A percentile compares a stretch with the other conserved stretches of the same genome.
Evolutionary conservation across 306 rosid genomes (phyloP).

Genomic region (Dalbergia cultrata): DNA sequence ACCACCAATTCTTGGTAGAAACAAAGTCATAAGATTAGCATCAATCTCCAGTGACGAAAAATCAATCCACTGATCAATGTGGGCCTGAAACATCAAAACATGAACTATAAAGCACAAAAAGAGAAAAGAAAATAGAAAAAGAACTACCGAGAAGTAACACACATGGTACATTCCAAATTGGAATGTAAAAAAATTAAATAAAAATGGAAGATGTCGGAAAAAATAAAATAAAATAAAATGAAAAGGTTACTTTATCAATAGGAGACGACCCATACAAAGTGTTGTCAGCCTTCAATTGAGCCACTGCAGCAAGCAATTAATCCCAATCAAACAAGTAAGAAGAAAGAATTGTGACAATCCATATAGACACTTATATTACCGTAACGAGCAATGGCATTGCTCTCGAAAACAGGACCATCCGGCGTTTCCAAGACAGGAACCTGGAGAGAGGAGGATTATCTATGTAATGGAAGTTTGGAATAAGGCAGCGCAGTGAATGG

Average conservation of each 20-base stretch:
- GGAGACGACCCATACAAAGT: conserved; percentile 67
- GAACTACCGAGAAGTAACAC: background rate
- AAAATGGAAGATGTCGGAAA: background rate
- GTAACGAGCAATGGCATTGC: conserved; percentile 88
- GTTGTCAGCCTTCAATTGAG: conserved; percentile 63
- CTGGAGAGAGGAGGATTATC: conserved; percentile 34
- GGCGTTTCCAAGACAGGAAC: conserved; percentile 83
- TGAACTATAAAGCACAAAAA: background rate
- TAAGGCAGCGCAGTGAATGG: background rate
- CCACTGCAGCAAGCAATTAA: conserved; percentile 56
- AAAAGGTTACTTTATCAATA: conserved; percentile 62
- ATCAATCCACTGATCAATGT: conserved; percentile 88
- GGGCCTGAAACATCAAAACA: conserved; percentile 64
- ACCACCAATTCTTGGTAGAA: conserved; percentile 56
- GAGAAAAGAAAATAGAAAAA: background rate
- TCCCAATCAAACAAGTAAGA: background rate
- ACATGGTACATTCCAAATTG: background rate
- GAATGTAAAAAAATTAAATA: background rate
- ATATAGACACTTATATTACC: conserved; percentile 44
- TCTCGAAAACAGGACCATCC: conserved; percentile 80
- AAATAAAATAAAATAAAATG: background rate
- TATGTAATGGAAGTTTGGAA: background rate
- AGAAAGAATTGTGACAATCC: background rate
- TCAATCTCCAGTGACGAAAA: conserved; percentile 77
- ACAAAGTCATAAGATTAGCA: conserved; percentile 51